Evolutionary conservation across 169 alveolate genomes (phyloP), one percentile per base, ranked within the genome.

Genomic region (Cryptosporidium ryanae): DNA sequence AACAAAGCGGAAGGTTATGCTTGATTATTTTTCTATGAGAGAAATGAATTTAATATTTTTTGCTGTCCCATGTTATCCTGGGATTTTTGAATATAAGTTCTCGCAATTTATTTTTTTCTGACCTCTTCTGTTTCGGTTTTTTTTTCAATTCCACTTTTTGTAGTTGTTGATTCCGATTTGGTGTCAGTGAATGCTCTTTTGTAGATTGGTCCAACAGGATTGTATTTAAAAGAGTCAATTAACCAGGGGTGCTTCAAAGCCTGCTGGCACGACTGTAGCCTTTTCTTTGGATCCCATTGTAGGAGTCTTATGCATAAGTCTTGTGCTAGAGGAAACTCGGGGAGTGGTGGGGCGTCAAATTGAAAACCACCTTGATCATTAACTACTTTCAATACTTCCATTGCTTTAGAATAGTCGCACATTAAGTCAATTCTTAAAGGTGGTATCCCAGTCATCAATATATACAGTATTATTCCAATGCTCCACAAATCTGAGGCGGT

Each of bases 241-340:
- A 94, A 66, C 98, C 98, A 95, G 1, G 98, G 97, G 66, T 95
- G 98, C 12, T 90, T 92, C 6, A 94, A 91, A 17, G 98, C 98
- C 48, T 84, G 92, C 13, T 91, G 65, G 2, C 96, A 94, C 15
- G 92, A 91, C 38, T 93, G 82, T n/a, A 95, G 87, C 29, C 98
- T 92, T 48, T 93, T 89, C 23, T 84, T 38, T 8, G 95, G 96
- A 66, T 94, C 95, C 71, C 95, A 93, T 70, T 93, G 91, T 52
- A 95, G 91, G 25, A 95, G 90, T 65, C 94, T 82, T 59, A 89
- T 83, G 90, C 98, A 95, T 61, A 95, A 91, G 50, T 94, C 96
- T 54, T 94, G 84, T 8, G 98, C 97, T 23, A 91, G 90, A 6
- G 98, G 98, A 55, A 94, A 95, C 59, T 92, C 95, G 57, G 92